A percentile compares a stretch with the other conserved stretches of the same genome.
phyloP scores from a whole-genome alignment of 73 alveolate species.

The Blepharisma japonicum region DNA sequence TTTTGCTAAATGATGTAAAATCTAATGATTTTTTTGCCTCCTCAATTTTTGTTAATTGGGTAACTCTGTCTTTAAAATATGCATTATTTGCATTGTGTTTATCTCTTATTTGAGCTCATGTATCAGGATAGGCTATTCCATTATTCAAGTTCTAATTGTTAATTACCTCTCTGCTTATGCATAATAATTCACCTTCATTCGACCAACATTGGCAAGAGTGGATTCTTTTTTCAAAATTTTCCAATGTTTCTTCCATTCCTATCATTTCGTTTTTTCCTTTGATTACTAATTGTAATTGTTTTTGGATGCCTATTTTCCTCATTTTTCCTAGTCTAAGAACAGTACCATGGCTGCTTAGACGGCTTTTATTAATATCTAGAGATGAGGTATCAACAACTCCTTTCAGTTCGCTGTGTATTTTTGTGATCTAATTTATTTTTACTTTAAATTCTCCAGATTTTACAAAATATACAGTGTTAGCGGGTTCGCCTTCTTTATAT shows the following conservation, averaged over 20 bases:
- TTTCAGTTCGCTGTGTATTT: not conserved
- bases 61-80: no score
- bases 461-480: constrained; percentile 1
- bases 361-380: no score
- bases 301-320: not conserved
- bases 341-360: not conserved
- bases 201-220: constrained; percentile 4
- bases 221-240: not conserved
- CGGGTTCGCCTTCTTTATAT: not conserved
- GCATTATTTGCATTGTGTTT: no score
- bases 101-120: no score
- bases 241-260: not conserved
- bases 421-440: not conserved
- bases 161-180: not conserved
- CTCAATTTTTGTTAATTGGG: no score
- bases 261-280: constrained; percentile 21
- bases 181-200: not conserved
- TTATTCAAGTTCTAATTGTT: no score
- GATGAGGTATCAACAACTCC: not conserved
- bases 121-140: no score
- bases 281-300: not conserved
- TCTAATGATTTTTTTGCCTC: no score
- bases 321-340: not conserved
- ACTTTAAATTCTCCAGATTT: constrained; percentile 27
- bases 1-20: no score